phyloP scores from a whole-genome alignment of 306 rosid species.

The Datisca glomerata region DNA sequence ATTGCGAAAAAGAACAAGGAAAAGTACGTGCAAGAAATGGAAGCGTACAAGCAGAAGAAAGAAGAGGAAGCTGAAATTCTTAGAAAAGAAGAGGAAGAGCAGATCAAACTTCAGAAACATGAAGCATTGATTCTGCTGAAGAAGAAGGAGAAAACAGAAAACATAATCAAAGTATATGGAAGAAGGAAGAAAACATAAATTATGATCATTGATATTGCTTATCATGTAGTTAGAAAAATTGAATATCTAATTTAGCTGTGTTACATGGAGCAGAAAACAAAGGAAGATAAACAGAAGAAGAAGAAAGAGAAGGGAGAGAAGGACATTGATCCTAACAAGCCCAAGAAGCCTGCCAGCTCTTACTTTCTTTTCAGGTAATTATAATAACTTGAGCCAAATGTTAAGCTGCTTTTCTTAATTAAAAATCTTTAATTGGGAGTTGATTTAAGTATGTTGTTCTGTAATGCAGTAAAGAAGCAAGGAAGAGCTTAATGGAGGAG shows the following conservation, averaged over 20 bases:
- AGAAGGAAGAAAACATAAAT: too few relatives aligned
- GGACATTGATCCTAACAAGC: constrained; percentile 67
- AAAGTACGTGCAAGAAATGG: constrained; percentile 58
- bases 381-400: not conserved
- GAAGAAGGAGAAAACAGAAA: constrained; percentile 88
- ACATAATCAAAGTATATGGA: constrained; percentile 52
- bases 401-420: not conserved
- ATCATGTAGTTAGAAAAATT: too few relatives aligned
- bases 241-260: too few relatives aligned
- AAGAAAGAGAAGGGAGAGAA: constrained; percentile 46
- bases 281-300: constrained; percentile 50
- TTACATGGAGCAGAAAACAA: constrained; percentile 42
- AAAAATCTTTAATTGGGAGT: not conserved
- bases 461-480: constrained; percentile 53
- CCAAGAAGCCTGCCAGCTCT: constrained; percentile 79
- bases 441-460: not conserved
- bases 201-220: too few relatives aligned
- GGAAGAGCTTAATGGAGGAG: constrained; percentile 52
- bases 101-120: constrained; percentile 70
- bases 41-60: constrained; percentile 58
- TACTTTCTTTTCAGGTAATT: constrained; percentile 51
- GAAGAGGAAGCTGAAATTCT: constrained; percentile 57
- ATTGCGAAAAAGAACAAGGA: constrained; percentile 77
- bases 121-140: constrained; percentile 72
- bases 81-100: constrained; percentile 67